Evolutionary conservation across 1,284 basidiomycete genomes (phyloP).

Genomic region (Ceratobasidium sp.): DNA sequence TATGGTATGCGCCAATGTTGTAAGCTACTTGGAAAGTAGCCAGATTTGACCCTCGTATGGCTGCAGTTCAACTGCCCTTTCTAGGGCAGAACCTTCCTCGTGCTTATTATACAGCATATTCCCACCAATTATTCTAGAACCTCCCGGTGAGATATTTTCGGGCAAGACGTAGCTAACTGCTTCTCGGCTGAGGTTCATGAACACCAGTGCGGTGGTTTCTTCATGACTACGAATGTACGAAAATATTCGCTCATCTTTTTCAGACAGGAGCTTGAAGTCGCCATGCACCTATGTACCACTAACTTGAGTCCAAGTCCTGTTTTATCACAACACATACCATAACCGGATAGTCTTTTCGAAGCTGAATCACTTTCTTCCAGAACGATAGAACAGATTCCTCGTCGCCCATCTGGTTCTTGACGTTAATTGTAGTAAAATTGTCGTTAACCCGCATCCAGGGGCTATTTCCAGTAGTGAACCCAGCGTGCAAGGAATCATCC

Average conservation of each 20-base stretch:
- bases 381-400: conserved; percentile 69
- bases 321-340: too few species aligned
- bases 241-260: conserved; percentile 66
- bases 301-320: too few species aligned
- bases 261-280: conserved; percentile 65
- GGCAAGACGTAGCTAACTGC: conserved; percentile 51
- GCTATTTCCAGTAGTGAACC: conserved; percentile 69
- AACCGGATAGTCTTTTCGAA: conserved; percentile 69
- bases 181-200: conserved; percentile 67
- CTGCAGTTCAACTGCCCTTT: background rate
- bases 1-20: background rate
- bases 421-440: conserved; percentile 75
- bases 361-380: conserved; percentile 67
- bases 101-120: background rate
- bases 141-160: background rate
- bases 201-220: conserved; percentile 58
- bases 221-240: conserved; percentile 67
- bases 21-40: background rate
- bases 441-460: conserved; percentile 86
- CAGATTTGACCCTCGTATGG: conserved; percentile 39
- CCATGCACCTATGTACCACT: conserved; percentile 67
- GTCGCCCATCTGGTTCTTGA: conserved; percentile 64
- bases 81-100: background rate
- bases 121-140: background rate
- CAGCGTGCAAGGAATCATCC: conserved; percentile 68